phyloP scores from a whole-genome alignment of 1,284 basidiomycete genomes.

The Moniliella sp. region DNA sequence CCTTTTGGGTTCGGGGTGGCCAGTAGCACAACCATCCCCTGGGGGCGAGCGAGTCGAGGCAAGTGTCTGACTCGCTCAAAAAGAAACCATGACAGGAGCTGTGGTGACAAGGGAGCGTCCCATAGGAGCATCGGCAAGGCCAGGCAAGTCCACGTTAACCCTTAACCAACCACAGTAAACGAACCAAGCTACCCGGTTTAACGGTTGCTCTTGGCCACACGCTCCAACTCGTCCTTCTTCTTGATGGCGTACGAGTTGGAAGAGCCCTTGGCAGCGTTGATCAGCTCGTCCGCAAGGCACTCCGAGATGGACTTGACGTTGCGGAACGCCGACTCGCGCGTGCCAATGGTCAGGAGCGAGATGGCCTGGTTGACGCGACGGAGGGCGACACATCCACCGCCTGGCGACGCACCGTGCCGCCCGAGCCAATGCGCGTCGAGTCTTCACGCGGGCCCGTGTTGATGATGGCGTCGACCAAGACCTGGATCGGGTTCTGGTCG shows the following conservation, averaged over 20 bases:
- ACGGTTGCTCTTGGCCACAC: conserved; percentile 98
- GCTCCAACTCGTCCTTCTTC: conserved; percentile 78
- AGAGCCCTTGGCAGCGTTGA: conserved; percentile 99
- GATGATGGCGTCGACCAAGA: conserved; percentile 89
- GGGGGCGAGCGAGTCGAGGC: too few species aligned
- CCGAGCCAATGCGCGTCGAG: conserved; percentile 97
- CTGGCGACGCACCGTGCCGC: conserved; percentile 97
- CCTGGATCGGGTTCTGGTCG: conserved; percentile 99
- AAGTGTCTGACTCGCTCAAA: too few species aligned
- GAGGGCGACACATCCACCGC: conserved; percentile 98
- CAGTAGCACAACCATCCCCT: too few species aligned
- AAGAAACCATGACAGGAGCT: too few species aligned
- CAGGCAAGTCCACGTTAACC: too few species aligned
- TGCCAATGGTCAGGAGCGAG: conserved; percentile 80
- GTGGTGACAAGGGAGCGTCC: too few species aligned
- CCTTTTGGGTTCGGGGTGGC: too few species aligned
- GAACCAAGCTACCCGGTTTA: too few species aligned
- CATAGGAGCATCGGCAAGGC: too few species aligned
- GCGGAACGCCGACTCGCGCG: conserved; percentile 97
- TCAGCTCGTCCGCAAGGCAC: conserved; percentile 96
- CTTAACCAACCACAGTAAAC: too few species aligned
- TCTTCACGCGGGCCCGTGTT: conserved; percentile 99
- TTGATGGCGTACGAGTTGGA: conserved; percentile 99
- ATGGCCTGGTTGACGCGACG: conserved; percentile 95
- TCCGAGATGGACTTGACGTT: conserved; percentile 90